Evolutionary conservation across 2,329 filamentous ascomycete genomes (phyloP).

Genomic region (Chrysosporium queenslandicum): DNA sequence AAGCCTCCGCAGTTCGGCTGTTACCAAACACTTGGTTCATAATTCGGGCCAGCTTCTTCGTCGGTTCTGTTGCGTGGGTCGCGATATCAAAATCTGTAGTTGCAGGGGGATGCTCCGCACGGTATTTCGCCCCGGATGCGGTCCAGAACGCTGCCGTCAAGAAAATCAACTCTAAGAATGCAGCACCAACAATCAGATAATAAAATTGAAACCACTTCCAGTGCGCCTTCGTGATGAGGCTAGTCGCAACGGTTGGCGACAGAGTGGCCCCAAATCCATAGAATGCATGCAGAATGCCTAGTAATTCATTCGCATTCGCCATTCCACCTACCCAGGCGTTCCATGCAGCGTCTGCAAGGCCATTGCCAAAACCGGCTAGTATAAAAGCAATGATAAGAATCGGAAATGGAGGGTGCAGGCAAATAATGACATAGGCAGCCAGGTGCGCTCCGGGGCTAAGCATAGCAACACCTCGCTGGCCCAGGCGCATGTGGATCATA

Average conservation of each 20-base stretch:
- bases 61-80: slow-evolving; percentile 12
- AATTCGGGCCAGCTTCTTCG: not conserved
- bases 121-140: slow-evolving; percentile 47
- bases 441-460: slow-evolving; percentile 54
- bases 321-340: slow-evolving; percentile 58
- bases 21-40: slow-evolving; percentile 15
- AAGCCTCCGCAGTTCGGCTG: slow-evolving; percentile 22
- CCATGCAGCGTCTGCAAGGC: slow-evolving; percentile 46
- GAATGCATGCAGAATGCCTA: slow-evolving; percentile 58
- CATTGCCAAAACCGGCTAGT: slow-evolving; percentile 60
- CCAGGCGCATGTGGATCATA: slow-evolving; percentile 37
- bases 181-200: slow-evolving; percentile 56
- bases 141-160: slow-evolving; percentile 51
- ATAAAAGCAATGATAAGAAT: slow-evolving; percentile 55
- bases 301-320: slow-evolving; percentile 59
- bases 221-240: slow-evolving; percentile 54
- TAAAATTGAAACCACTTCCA: slow-evolving; percentile 63
- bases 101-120: slow-evolving; percentile 30
- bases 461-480: slow-evolving; percentile 63
- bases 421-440: slow-evolving; percentile 54
- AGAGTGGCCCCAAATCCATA: slow-evolving; percentile 61
- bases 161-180: slow-evolving; percentile 46
- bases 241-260: slow-evolving; percentile 59
- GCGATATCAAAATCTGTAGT: slow-evolving; percentile 26
- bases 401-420: slow-evolving; percentile 58